These are phyloP conservation scores for Nakazawaea wyomingensis DNA, from an alignment of 805 yeast genomes.

Conservation along the genomic window DNA sequence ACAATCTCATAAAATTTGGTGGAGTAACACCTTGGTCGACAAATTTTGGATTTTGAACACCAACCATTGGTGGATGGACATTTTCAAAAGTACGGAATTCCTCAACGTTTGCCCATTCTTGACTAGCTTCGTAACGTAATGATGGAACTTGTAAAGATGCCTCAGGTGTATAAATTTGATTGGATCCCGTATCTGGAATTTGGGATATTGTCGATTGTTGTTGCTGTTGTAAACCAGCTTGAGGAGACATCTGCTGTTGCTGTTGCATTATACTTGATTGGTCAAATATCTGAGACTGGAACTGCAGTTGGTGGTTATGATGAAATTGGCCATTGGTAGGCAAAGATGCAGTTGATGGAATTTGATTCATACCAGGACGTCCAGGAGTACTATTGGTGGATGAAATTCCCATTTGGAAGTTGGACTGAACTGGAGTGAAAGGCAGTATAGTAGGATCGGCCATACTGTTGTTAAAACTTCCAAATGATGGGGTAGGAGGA, in stretches of 20 bases:
- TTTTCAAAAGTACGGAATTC: slow-evolving; percentile 70
- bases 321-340: slow-evolving; percentile 3
- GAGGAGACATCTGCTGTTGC: slow-evolving; percentile 5
- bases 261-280: slow-evolving; percentile 5
- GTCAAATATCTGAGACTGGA: slow-evolving; percentile 9
- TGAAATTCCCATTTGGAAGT: background rate
- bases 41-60: slow-evolving; percentile 54
- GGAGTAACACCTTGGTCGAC: slow-evolving; percentile 83
- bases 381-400: background rate
- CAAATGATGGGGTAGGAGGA: slow-evolving; percentile 2
- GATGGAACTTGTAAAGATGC: slow-evolving; percentile 9
- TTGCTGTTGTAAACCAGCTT: too few species aligned
- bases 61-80: slow-evolving; percentile 79
- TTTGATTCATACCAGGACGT: background rate
- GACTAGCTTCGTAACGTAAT: slow-evolving; percentile 20
- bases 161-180: slow-evolving; percentile 10
- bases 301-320: slow-evolving; percentile 5
- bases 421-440: slow-evolving; percentile 1
- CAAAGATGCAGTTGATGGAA: slow-evolving; percentile 6
- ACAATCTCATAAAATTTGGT: slow-evolving; percentile 70
- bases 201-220: slow-evolving; percentile 14
- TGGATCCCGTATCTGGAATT: slow-evolving; percentile 11
- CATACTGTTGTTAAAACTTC: background rate
- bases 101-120: slow-evolving; percentile 28
- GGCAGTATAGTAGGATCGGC: background rate